Evolutionary conservation across 371 early-diverging fungal genomes (phyloP), one percentile per base, ranked within the genome.

Genomic region (Rhizopus sp.): DNA sequence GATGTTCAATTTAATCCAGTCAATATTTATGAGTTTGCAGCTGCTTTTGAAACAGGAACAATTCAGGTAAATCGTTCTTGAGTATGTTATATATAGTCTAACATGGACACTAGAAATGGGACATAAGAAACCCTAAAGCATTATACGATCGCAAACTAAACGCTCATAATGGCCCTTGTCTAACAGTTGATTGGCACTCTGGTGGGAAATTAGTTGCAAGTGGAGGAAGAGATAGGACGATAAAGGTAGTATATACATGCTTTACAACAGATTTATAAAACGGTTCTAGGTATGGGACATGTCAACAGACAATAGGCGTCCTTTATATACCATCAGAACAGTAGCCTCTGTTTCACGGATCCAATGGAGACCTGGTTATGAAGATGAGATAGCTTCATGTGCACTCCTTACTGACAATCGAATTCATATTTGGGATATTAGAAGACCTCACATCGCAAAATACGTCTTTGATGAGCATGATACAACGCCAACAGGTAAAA

Each of bases 11-110:
- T 93, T 62, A 86, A 84, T 60, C 91, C 93, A 1, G 55, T 79
- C 0, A 68, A 69, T 29, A 54, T 69, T 30, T 68, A 70, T 53
- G 88, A 91, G 54, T 92, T 95, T 64, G 89, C 84, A 5, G 93
- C 95, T 15, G 93, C 88, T 0, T 93, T 92, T 66, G 95, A 95
- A 52, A 92, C 88, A 48, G 95, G 95, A 12, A 87, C 81, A n/a
- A 78, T 93, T 31, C 92, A 92, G 79, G 87, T 82, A 73, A 53
- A 23, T 15, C 40, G 7, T 45, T 3, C 4, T 13, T 10, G 4
- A 37, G 38, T 59, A 54, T 35, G 29, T 29, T 16, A n/a, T 5
- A 16, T 34, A 8, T 23, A 23, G 23, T 23, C 23, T 23, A 23
- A 31, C 31, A 31, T 3, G 7, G 12, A 9, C 8, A 32, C 16